Base-by-base conservation (phyloP, 805 yeast genomes). In the Ogataea dorogensis region DNA sequence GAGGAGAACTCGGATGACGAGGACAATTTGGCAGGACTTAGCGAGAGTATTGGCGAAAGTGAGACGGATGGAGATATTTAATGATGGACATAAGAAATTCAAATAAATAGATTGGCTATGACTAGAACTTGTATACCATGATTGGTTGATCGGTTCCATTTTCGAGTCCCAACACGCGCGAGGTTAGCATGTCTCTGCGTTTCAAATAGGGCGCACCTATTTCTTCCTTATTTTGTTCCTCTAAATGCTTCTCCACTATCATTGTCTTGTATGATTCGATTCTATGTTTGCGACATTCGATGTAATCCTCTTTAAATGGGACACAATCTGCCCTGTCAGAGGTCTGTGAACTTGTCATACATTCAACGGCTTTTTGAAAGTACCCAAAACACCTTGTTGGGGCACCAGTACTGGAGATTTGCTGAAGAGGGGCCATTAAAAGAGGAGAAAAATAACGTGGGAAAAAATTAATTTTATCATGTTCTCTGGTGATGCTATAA, bases 141-240 rank as follows among this genome's bases (percentile, higher is more conserved):
- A 58, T 50, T 8, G 62, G 51, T 38, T 52, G 47, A 36, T 61
- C 68, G 25, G 61, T 60, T 34, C 66, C 67, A 32, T 58, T 58
- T 10, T 60, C 58, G 38, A 63, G 47, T 18, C 68, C 68, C 33
- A 63, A 45, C 6, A 65, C 59, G 44, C 63, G 63, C 33, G 67
- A 63, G n/a, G 68, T 63, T 28, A 63, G 43, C 34, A 52, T 59
- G 36, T 57, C 61, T 54, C 66, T 58, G 53, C 58, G 56, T 45
- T 58, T 61, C 24, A 63, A 65, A 33, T 45, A 63, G n/a, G 68
- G 68, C 19, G 65, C 65, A 28, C 68, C 68, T 15, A 61, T 36
- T 18, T 51, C 53, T 29, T 59, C 64, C 24, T 31, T 33, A 17
- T 57, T 46, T 12, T 51, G 44, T 29, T 58, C 61, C 31, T 55